Base-by-base conservation (phyloP, 2,329 filamentous ascomycete species). In the Blumeria hordei region DNA sequence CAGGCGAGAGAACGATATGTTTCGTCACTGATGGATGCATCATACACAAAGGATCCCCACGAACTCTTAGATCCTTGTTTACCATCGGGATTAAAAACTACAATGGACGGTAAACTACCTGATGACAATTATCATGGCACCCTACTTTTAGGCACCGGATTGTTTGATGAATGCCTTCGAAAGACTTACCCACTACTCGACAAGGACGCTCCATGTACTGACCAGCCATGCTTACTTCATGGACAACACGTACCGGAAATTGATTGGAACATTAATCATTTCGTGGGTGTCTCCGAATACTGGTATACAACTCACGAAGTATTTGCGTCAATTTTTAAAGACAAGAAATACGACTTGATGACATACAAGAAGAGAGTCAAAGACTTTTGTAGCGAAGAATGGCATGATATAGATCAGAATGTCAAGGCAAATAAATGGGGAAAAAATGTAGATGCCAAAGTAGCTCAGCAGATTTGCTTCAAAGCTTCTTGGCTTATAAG, bases 401-500 rank as follows among this genome's bases (percentile, higher is more conserved):
- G 93, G 93, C 70, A 74, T 1, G 71, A 76, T 9, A 93, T 98
- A 53, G 74, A 82, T 59, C 69, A 74, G 10, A 80, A 78, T 21
- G 69, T 94, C 4, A 70, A 74, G 9, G 64, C 67, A n/a, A 67
- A 85, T 58, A 78, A 83, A 64, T 90, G 78, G 71, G 83, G 84
- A 12, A 79, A 85, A 59, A 88, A 88, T 60, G 75, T 87, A 1
- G 76, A 83, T 60, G 71, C 72, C 56, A 78, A 83, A 62, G 84
- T 81, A 53, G 88, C 88, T 5, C 77, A 83, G 59, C 81, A 94
- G 64, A 85, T 94, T 1, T 98, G 92, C 67, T 98, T 98, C 74
- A 98, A 98, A 67, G 88, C 92, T 0, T 92, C 87, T 5, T 98
- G 93, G 92, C 72, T 98, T 47, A 94, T 98, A 65, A 98, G 93